A percentile compares a stretch with the other conserved stretches of the same genome.
Conservation (phyloP, 805 yeast species). For the Starmerella stellata region DNA sequence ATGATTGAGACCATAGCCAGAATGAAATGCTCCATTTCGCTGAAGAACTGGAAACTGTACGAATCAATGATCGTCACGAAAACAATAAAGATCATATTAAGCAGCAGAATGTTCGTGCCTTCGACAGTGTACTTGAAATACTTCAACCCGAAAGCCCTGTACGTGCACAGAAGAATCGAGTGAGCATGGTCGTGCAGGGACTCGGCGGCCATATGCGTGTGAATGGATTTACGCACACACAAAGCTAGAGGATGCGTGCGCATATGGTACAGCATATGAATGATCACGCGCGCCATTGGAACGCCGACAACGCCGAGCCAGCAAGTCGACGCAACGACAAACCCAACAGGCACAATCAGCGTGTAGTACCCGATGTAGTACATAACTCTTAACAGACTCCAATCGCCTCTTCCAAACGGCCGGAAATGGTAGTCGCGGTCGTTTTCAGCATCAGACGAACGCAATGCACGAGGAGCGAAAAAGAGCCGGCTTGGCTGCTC, state of each 20-base stretch:
- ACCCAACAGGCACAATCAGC: constrained; percentile 48
- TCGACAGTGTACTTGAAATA: constrained; percentile 92
- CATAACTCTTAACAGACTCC: constrained; percentile 68
- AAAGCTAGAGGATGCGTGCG: constrained; percentile 82
- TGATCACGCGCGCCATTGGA: constrained; percentile 75
- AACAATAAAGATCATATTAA: constrained; percentile 66
- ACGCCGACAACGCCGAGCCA: constrained; percentile 80
- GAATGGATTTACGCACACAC: constrained; percentile 39
- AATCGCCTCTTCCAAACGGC: constrained; percentile 76
- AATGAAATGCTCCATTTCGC: constrained; percentile 42
- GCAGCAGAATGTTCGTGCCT: constrained; percentile 84
- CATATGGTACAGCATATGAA: constrained; percentile 52
- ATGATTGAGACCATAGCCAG: constrained; percentile 68
- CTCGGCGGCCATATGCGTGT: constrained; percentile 1
- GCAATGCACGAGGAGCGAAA: constrained; percentile 39
- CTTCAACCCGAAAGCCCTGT: constrained; percentile 78
- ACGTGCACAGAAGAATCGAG: constrained; percentile 62
- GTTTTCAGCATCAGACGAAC: constrained; percentile 12
- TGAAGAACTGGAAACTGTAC: constrained; percentile 37
- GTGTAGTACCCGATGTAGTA: constrained; percentile 57
- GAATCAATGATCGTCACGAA: constrained; percentile 67
- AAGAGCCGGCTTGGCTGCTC: constrained; percentile 33
- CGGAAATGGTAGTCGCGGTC: constrained; percentile 25
- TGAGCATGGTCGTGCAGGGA: constrained; percentile 3
- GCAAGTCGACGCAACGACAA: constrained; percentile 37